A percentile compares a stretch with the other conserved stretches of the same genome.
Evolutionary conservation across 2,329 filamentous ascomycete species (phyloP).

Genomic region (Teratosphaeria nubilosa): DNA sequence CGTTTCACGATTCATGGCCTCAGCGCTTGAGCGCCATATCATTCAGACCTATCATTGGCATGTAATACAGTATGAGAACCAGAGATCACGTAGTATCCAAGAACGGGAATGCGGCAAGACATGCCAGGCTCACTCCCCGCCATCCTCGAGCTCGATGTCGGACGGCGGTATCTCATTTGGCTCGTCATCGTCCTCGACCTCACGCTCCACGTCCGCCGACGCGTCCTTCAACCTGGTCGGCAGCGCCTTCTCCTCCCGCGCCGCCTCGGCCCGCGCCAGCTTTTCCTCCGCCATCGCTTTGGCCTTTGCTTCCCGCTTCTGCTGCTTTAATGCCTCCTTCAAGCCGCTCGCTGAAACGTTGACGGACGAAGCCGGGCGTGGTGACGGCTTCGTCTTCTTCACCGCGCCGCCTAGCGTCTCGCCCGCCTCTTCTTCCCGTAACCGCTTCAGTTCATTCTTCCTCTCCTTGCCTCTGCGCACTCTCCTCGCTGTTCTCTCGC

Average conservation of each 20-base stretch:
- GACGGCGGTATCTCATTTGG: background rate
- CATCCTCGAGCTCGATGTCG: background rate
- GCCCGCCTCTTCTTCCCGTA: background rate
- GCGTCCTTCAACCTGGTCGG: background rate
- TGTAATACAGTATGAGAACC: background rate
- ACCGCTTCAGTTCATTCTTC: background rate
- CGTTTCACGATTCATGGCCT: background rate
- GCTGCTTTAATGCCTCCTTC: background rate
- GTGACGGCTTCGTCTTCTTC: background rate
- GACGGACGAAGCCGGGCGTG: background rate
- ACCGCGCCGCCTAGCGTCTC: background rate
- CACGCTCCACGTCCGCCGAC: background rate
- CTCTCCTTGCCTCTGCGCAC: background rate
- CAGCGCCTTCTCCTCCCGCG: background rate
- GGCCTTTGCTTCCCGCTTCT: background rate
- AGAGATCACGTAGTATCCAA: background rate
- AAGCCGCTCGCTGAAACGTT: background rate
- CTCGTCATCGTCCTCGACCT: background rate
- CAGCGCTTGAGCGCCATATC: background rate
- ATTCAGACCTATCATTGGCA: background rate
- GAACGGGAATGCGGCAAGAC: background rate
- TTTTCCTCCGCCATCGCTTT: background rate
- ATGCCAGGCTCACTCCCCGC: background rate
- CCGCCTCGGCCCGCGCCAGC: background rate
- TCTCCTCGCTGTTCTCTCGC: background rate